These are phyloP conservation scores for Scedosporium dehoogii DNA, from an alignment of 2,329 filamentous ascomycete genomes.

Conservation along the genomic window DNA sequence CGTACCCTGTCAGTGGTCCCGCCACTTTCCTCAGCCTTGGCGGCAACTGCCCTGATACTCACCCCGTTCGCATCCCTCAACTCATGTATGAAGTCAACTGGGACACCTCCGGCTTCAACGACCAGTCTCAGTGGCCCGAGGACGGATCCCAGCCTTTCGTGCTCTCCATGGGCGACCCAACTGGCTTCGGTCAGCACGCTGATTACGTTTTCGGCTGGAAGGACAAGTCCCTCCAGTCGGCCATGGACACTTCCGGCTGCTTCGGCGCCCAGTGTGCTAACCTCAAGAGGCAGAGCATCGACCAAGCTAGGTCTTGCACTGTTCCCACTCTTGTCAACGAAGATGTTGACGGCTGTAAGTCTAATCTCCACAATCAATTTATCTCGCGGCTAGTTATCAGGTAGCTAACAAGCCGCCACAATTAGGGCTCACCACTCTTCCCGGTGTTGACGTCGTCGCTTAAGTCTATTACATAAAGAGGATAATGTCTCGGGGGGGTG, in stretches of 20 bases:
- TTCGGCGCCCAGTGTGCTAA: conserved; percentile 16
- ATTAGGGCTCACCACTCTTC: neutral
- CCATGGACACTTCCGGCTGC: conserved; percentile 34
- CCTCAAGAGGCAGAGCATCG: neutral
- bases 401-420: neutral
- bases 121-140: conserved; percentile 6
- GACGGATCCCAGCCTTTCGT: conserved; percentile 8
- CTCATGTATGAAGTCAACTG: conserved; percentile 9
- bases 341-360: conserved; percentile 33
- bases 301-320: neutral
- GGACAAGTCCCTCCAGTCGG: conserved; percentile 19
- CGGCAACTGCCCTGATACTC: conserved; percentile 6
- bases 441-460: neutral
- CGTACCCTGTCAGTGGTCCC: conserved; percentile 5
- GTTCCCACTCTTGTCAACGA: conserved; percentile 34
- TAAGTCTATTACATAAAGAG: neutral
- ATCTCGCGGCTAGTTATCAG: neutral
- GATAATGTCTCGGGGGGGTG: neutral
- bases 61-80: conserved; percentile 8
- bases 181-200: conserved; percentile 5
- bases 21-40: conserved; percentile 4
- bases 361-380: neutral
- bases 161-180: neutral
- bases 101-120: conserved; percentile 8
- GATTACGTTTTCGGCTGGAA: conserved; percentile 8